Conservation (phyloP, 2,329 filamentous ascomycete species). For the Pseudogymnoascus sp. region DNA sequence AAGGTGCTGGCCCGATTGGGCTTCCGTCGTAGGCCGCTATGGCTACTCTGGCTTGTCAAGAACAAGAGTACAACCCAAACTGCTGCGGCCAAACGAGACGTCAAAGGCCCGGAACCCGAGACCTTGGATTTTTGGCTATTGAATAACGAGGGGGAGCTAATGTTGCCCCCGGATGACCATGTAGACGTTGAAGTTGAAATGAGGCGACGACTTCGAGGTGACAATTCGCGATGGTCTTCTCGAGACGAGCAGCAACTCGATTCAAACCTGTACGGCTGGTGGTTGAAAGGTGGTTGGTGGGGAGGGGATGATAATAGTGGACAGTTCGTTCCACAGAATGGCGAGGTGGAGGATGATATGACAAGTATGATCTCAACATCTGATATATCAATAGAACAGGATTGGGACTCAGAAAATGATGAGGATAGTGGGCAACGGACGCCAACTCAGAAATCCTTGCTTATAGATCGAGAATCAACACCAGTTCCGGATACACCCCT, state of each 20-base stretch:
- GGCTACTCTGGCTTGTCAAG: conserved; percentile 42
- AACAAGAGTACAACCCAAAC: conserved; percentile 14
- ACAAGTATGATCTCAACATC: conserved; percentile 70
- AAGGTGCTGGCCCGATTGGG: conserved; percentile 49
- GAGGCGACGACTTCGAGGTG: conserved; percentile 50
- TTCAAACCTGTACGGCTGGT: conserved; percentile 73
- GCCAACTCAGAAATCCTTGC: conserved; percentile 63
- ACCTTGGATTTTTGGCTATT: conserved; percentile 47
- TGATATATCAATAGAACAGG: conserved; percentile 20
- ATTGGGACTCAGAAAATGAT: conserved; percentile 41
- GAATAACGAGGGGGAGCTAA: conserved; percentile 44
- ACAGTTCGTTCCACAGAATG: conserved; percentile 57
- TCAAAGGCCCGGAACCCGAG: conserved; percentile 24
- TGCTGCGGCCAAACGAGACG: conserved; percentile 12
- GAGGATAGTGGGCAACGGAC: conserved; percentile 53
- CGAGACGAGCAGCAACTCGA: conserved; percentile 62
- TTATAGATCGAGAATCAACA: conserved; percentile 44
- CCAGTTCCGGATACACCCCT: conserved; percentile 57
- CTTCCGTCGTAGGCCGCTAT: conserved; percentile 54
- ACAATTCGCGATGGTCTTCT: conserved; percentile 33
- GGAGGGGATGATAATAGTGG: conserved; percentile 74
- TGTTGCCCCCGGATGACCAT: conserved; percentile 52
- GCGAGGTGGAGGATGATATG: conserved; percentile 59
- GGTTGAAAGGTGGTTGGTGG: conserved; percentile 77
- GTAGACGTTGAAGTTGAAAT: conserved; percentile 79